phyloP scores from a whole-genome alignment of 805 yeast species.

The Myxozyma melibiosi region DNA sequence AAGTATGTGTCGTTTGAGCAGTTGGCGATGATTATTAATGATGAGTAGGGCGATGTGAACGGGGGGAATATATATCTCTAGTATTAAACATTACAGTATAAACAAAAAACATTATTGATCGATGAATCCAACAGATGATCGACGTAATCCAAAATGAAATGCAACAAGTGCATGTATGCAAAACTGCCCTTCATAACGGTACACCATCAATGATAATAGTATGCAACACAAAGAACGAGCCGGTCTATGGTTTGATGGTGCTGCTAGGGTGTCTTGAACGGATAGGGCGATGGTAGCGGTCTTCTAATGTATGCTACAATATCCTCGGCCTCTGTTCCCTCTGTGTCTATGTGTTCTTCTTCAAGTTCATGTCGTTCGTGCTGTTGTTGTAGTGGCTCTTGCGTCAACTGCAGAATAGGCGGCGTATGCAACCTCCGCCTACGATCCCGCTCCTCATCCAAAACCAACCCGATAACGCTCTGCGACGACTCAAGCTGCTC shows the following conservation, averaged over 20 bases:
- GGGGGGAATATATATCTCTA: not conserved
- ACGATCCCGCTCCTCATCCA: not conserved
- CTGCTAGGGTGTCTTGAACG: not conserved
- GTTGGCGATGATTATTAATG: slow-evolving; percentile 19
- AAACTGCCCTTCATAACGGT: not conserved
- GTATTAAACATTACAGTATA: not conserved
- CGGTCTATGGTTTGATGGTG: too few species aligned
- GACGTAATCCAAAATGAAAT: not conserved
- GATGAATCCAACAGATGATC: not conserved
- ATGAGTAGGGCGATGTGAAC: not conserved
- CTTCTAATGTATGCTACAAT: too few species aligned
- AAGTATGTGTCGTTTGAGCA: slow-evolving; percentile 18
- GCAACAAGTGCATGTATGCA: not conserved
- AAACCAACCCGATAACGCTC: slow-evolving; percentile 2
- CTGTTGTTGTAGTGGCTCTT: not conserved
- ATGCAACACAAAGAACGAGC: not conserved
- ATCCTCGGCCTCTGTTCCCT: too few species aligned
- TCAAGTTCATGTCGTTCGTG: too few species aligned
- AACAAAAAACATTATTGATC: not conserved
- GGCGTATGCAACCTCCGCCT: not conserved
- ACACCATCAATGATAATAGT: not conserved
- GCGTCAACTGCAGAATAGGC: not conserved
- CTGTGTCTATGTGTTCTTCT: too few species aligned
- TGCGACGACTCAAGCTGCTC: slow-evolving; percentile 11
- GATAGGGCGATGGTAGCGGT: slow-evolving; percentile 3